Evolutionary conservation across 148 eudicot species (phyloP).

Genomic region (Chenopodium formosanum): DNA sequence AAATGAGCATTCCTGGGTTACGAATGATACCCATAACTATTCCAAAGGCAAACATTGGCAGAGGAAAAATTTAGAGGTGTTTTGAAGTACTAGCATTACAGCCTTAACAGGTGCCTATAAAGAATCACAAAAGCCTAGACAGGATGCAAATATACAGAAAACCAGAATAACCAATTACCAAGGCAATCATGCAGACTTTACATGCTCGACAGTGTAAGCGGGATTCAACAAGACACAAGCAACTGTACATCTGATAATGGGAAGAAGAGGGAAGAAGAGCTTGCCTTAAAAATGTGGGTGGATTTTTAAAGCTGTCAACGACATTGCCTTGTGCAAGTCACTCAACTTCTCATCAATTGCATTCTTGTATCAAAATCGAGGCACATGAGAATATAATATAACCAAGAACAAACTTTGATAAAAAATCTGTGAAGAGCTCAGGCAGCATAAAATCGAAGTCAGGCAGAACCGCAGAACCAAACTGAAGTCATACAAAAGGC

Average conservation of each 20-base stretch:
- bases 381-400: slow-evolving; percentile 9
- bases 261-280: background rate
- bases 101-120: background rate
- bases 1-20: too few species aligned
- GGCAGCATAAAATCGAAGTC: background rate
- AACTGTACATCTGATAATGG: background rate
- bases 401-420: background rate
- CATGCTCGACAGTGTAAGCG: background rate
- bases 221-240: background rate
- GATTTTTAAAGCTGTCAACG: slow-evolving; percentile 57
- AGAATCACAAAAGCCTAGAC: background rate
- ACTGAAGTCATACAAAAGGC: background rate
- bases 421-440: background rate
- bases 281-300: slow-evolving; percentile 83
- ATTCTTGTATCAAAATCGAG: slow-evolving; percentile 45
- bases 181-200: background rate
- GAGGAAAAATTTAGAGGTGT: background rate
- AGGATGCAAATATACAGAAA: background rate
- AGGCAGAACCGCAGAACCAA: background rate
- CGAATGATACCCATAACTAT: too few species aligned
- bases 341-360: slow-evolving; percentile 45
- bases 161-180: background rate
- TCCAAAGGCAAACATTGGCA: background rate
- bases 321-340: slow-evolving; percentile 48
- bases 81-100: background rate